Evolutionary conservation across 768 basidiomycete genomes (phyloP), one percentile per base, ranked within the genome.

Genomic region (Lentinula raphanica): DNA sequence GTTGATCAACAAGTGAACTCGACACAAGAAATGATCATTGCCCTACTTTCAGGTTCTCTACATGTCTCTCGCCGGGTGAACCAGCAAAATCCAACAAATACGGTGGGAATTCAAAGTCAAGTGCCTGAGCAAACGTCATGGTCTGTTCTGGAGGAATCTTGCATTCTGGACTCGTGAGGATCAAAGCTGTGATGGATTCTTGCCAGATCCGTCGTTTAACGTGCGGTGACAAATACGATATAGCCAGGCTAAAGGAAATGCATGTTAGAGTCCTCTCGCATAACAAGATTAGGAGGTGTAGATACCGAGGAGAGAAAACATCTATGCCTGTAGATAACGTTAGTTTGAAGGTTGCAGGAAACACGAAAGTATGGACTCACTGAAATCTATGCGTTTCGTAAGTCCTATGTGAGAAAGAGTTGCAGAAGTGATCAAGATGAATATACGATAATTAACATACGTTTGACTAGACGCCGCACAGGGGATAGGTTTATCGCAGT

Each of bases 41-140:
- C n/a, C n/a, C n/a, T 40, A 86, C 90, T 80, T 90, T 91, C 54
- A 92, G 70, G 64, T 90, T 90, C 68, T 92, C 90, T 0, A 84
- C 83, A 59, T 89, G 86, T 59, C 90, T 71, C 67, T 91, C 90
- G 11, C 77, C 86, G 0, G 85, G 84, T 1, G 79, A 77, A 3
- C 86, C 87, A 13, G 66, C 56, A 63, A 91, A 92, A 45, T 77
- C 66, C 25, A 90, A 70, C 1, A 92, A 75, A 66, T 87, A 91
- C 0, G 90, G 89, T 3, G 89, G 84, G 67, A 78, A 86, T 49
- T 81, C 79, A 0, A 74, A 74, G 58, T 86, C 75, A 42, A 75
- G 73, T 5, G 83, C 75, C 68, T 87, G 79, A 23, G 82, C 76
- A 65, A 81, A 92, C 21, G 66, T 54, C 77, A 92, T 85, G 5